Conservation (phyloP, 2,329 filamentous ascomycete genomes). For the Fusarium citri region DNA sequence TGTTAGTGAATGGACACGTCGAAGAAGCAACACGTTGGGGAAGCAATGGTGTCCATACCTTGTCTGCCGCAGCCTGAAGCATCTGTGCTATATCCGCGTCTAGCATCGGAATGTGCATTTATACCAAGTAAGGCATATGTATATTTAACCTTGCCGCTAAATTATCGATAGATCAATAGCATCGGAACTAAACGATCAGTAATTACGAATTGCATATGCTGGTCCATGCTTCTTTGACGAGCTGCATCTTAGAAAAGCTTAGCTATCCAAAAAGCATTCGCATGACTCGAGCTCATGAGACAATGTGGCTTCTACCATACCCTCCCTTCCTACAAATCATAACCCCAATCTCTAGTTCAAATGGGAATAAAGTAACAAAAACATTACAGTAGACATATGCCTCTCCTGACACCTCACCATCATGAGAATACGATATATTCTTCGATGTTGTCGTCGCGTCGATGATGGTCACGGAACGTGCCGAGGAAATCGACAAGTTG, state of each 20-base stretch:
- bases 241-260: not conserved
- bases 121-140: not conserved
- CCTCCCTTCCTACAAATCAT: not conserved
- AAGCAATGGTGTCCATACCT: not conserved
- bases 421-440: not conserved
- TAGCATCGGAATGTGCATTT: not conserved
- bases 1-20: not conserved
- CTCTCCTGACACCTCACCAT: accelerated
- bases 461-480: not conserved
- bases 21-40: not conserved
- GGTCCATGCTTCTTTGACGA: not conserved
- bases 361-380: not conserved
- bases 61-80: not conserved
- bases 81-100: not conserved
- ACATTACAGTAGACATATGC: no score
- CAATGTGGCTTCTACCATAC: not conserved
- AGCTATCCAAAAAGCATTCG: not conserved
- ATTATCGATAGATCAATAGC: not conserved
- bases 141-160: no score
- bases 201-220: not conserved
- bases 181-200: not conserved
- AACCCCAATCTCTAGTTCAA: accelerated
- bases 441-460: not conserved
- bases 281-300: not conserved
- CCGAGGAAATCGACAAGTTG: not conserved